Base-by-base conservation (phyloP, 208 protist genomes). In the Paratrypanosoma confusum region DNA sequence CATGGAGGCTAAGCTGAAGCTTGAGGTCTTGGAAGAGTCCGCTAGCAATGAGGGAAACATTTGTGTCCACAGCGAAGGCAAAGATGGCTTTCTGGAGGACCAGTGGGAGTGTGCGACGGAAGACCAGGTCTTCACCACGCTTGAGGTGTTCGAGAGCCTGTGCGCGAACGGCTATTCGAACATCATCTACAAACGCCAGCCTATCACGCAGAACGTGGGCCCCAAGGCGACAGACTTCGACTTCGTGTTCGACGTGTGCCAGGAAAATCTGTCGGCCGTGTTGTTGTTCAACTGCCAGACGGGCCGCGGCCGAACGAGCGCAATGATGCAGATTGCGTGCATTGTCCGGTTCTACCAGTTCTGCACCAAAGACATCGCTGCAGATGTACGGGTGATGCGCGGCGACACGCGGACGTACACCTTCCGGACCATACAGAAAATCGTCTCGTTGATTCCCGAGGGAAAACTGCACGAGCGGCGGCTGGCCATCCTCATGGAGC, bases 271-370 rank as follows among this genome's bases (percentile, higher is more conserved):
- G n/a, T 71, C 66, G 31, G 61, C 62, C 11, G 61, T 87, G 23
- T 71, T 91, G 39, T 57, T 88, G 38, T 91, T 86, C 52, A 91
- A 83, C 63, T 91, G 82, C 46, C 82, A 91, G 52, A 74, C 74
- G 20, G 82, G 82, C 27, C 71, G 82, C 31, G 82, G 82, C 16
- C 73, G 72, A 28, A 83, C 78, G 5, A 77, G 69, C 50, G 67
- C 75, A 16, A 86, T 91, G 78, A 88, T 91, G 74, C 57, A 74
- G 45, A 80, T 88, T 29, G 75, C 78, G 22, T 84, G 65, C 64
- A 87, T 91, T 50, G 78, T 91, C 7, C 82, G 82, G 39, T 91
- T 91, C 46, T 91, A 91, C 46, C 82, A 88, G 57, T 26, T 74
- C 17, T 88, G 72, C 51, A 57, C 61, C 21, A 74, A 81, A 45